Evolutionary conservation across 2,329 filamentous ascomycete genomes (phyloP).

Genomic region (Neonectria ditissima): DNA sequence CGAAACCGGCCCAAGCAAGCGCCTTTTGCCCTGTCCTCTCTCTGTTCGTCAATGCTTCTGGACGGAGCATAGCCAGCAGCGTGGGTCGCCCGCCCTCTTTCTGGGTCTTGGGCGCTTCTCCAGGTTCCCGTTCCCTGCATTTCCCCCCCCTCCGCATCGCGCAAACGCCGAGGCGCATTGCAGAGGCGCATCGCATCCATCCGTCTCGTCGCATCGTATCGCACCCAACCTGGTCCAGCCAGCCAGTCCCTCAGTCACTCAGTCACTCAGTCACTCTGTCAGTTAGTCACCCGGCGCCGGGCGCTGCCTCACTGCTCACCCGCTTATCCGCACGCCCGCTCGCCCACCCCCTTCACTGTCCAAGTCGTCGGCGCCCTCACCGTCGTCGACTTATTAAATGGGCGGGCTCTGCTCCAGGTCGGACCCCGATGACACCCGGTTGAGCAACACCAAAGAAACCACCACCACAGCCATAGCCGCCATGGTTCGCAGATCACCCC

Average conservation of each 20-base stretch:
- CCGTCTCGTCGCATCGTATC: not conserved
- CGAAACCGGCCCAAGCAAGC: not conserved
- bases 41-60: not conserved
- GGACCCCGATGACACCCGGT: conserved; percentile 10
- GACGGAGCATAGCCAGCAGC: not conserved
- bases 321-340: not conserved
- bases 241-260: too few relatives aligned
- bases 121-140: not conserved
- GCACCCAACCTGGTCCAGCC: too few relatives aligned
- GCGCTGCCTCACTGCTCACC: not conserved
- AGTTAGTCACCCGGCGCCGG: not conserved
- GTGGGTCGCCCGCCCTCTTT: not conserved
- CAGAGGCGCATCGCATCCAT: not conserved
- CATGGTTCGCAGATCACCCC: conserved; percentile 29
- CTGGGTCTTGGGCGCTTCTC: not conserved
- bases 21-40: too few relatives aligned
- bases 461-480: conserved; percentile 24
- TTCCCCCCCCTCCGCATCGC: not conserved
- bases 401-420: conserved; percentile 44
- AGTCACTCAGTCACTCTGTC: too few relatives aligned
- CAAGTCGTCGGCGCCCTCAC: not conserved
- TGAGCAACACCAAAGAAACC: conserved; percentile 18
- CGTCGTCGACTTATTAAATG: conserved; percentile 36
- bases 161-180: not conserved
- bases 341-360: not conserved